Evolutionary conservation across 2,329 filamentous ascomycete species (phyloP).

Genomic region (Phoma sp.): DNA sequence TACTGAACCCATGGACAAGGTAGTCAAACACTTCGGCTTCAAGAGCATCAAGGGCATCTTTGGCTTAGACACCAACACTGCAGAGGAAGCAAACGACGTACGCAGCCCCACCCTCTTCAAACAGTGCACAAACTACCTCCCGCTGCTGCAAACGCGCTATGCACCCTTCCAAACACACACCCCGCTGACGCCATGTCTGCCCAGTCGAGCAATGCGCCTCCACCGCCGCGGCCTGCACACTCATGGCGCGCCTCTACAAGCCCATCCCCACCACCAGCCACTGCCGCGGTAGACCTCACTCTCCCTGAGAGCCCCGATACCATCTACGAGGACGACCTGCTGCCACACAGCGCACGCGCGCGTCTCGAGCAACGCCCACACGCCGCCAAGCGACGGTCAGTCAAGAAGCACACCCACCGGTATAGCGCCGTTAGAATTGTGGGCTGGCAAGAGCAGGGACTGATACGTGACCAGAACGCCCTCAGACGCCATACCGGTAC

Average conservation of each 20-base stretch:
- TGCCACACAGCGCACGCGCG: background rate
- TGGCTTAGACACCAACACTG: slow-evolving; percentile 7
- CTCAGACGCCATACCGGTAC: slow-evolving; percentile 26
- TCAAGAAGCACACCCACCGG: slow-evolving; percentile 1
- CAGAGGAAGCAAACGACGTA: slow-evolving; percentile 17
- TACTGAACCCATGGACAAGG: background rate
- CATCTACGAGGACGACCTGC: background rate
- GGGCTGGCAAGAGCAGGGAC: slow-evolving; percentile 10
- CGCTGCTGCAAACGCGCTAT: background rate
- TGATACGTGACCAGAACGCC: slow-evolving; percentile 17
- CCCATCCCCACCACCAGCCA: background rate
- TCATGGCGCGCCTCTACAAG: background rate
- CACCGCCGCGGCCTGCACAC: background rate
- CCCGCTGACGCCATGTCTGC: slow-evolving; percentile 27
- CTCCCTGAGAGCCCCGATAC: background rate
- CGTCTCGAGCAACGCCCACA: background rate
- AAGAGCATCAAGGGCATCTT: background rate
- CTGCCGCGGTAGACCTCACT: background rate
- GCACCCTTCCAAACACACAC: background rate
- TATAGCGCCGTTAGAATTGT: background rate
- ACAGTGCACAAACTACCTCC: background rate
- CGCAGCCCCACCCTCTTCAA: background rate
- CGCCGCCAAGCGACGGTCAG: slow-evolving; percentile 6
- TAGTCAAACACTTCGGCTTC: background rate
- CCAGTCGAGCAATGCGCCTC: slow-evolving; percentile 32